phyloP scores from a whole-genome alignment of 306 rosid species.

The Albizia julibrissin region DNA sequence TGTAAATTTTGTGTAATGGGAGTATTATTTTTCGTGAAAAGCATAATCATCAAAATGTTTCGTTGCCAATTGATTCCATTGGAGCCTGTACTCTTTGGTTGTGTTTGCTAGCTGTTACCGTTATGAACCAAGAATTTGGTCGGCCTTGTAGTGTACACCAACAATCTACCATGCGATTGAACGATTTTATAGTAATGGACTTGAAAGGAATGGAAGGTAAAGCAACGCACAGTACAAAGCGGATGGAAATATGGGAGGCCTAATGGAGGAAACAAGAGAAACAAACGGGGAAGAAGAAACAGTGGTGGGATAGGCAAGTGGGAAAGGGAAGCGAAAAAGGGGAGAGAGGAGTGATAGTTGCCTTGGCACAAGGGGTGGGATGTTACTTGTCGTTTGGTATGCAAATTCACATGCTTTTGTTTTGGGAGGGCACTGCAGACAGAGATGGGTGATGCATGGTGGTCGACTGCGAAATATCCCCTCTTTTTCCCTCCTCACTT shows the following conservation, averaged over 20 bases:
- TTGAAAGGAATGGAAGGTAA: background rate
- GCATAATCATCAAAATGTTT: background rate
- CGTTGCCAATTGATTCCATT: background rate
- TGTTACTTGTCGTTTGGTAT: slow-evolving; percentile 6
- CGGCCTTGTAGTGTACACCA: slow-evolving; percentile 16
- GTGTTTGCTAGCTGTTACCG: background rate
- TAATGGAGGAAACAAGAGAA: background rate
- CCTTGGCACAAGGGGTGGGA: slow-evolving; percentile 3
- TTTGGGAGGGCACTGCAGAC: background rate
- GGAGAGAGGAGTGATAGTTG: background rate
- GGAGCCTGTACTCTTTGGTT: background rate
- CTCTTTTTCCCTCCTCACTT: background rate
- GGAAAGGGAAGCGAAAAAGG: background rate
- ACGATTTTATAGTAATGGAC: background rate
- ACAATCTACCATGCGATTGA: background rate
- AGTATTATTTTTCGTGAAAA: background rate
- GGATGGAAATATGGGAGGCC: background rate
- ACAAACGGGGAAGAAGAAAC: background rate
- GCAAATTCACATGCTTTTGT: background rate
- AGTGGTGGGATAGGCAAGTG: background rate
- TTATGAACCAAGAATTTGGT: slow-evolving; percentile 16
- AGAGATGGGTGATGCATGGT: background rate
- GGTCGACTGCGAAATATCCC: background rate
- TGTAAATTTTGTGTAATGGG: background rate
- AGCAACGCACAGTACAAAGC: background rate